These are phyloP conservation scores for Suillus americanus DNA, from an alignment of 768 basidiomycete genomes.

Conservation along the genomic window DNA sequence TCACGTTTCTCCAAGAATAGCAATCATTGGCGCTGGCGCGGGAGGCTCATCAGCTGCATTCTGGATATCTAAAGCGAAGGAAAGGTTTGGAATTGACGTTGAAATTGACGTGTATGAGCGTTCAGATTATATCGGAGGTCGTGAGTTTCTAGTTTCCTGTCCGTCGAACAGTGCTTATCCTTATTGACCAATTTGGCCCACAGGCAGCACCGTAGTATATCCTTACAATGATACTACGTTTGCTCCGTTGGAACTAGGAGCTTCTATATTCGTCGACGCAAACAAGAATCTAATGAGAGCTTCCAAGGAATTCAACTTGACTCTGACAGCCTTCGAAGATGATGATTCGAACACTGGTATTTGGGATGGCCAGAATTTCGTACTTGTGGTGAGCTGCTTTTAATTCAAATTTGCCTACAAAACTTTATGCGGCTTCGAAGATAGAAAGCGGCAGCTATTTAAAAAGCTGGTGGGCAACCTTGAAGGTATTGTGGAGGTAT, in stretches of 20 bases:
- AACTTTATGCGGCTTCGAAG: conserved; percentile 25
- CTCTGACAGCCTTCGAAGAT: conserved; percentile 48
- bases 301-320: conserved; percentile 75
- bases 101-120: conserved; percentile 86
- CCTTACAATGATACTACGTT: conserved; percentile 63
- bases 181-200: conserved; percentile 3
- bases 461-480: conserved; percentile 64
- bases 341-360: conserved; percentile 55
- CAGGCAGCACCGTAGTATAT: conserved; percentile 78
- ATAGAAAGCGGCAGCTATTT: conserved; percentile 39
- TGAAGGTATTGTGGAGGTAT: conserved; percentile 78
- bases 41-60: conserved; percentile 82
- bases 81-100: conserved; percentile 65
- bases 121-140: conserved; percentile 74
- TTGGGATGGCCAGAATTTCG: conserved; percentile 80
- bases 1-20: conserved; percentile 54
- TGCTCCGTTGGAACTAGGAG: conserved; percentile 78
- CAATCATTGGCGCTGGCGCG: conserved; percentile 90
- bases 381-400: conserved; percentile 53
- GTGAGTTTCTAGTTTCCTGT: conserved; percentile 48
- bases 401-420: neutral
- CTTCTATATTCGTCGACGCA: conserved; percentile 77
- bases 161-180: neutral
- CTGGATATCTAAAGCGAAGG: conserved; percentile 79
- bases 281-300: conserved; percentile 79